Evolutionary conservation across 345 rosid species (phyloP).

Genomic region (Euphorbia lathyris): DNA sequence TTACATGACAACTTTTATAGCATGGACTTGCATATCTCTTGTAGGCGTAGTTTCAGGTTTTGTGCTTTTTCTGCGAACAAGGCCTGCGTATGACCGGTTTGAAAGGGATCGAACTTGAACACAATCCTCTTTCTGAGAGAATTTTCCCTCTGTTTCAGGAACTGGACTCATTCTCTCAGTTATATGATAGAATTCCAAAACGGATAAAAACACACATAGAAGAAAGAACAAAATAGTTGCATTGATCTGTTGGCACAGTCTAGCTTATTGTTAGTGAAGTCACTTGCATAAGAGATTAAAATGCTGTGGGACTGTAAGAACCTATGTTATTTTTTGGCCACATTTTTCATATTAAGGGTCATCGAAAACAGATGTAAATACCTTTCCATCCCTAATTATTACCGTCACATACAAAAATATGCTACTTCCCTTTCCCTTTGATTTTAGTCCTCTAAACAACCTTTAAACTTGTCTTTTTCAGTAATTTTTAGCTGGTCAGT

Average conservation of each 20-base stretch:
- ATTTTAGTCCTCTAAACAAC: too few relatives aligned
- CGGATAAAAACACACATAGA: background rate
- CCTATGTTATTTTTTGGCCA: too few relatives aligned
- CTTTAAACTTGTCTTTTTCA: too few relatives aligned
- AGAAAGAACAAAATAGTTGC: background rate
- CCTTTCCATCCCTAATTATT: too few relatives aligned
- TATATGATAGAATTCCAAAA: background rate
- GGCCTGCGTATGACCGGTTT: constrained; percentile 42
- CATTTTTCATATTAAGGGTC: too few relatives aligned
- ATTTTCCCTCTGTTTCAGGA: background rate
- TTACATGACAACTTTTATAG: constrained; percentile 42
- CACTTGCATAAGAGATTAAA: too few relatives aligned
- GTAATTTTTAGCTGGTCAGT: too few relatives aligned
- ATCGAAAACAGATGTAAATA: too few relatives aligned
- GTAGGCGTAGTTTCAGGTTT: constrained; percentile 43
- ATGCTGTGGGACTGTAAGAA: too few relatives aligned
- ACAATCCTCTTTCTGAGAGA: constrained; percentile 22
- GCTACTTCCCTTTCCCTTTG: too few relatives aligned
- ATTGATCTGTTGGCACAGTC: background rate
- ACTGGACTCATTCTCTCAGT: background rate
- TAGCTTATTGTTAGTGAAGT: constrained; percentile 7
- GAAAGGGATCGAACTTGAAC: constrained; percentile 30
- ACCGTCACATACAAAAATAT: too few relatives aligned
- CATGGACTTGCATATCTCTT: constrained; percentile 51
- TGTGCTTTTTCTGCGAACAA: constrained; percentile 50